phyloP scores from a whole-genome alignment of 106 monocot genomes.

The Dendrobium officinale region DNA sequence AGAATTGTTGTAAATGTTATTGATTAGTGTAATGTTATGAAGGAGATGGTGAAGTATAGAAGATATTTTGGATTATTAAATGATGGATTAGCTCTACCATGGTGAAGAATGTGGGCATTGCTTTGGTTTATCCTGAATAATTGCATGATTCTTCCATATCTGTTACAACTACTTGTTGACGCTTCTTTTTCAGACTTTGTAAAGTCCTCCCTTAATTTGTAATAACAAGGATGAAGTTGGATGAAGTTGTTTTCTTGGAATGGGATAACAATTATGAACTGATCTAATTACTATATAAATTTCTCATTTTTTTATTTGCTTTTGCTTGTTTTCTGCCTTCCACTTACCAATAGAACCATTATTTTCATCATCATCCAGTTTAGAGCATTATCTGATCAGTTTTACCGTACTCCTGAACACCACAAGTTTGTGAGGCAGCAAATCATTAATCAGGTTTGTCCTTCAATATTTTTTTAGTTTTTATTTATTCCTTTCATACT shows the following conservation, averaged over 20 bases:
- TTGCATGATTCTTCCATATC: not conserved
- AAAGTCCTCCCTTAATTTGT: no score
- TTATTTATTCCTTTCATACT: not conserved
- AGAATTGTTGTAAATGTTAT: not conserved
- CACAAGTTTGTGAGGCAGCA: constrained; percentile 76
- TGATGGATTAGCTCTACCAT: not conserved
- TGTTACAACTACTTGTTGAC: not conserved
- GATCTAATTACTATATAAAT: not conserved
- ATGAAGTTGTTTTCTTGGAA: not conserved
- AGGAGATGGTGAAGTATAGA: not conserved
- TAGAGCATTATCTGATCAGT: constrained; percentile 68
- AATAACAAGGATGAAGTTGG: not conserved
- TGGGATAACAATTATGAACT: not conserved
- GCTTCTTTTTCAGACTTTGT: no score
- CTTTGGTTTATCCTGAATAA: not conserved
- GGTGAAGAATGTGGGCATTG: not conserved
- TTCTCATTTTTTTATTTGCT: not conserved
- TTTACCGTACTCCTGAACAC: constrained; percentile 70
- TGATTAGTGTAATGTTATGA: not conserved
- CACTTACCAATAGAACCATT: not conserved
- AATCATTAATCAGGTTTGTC: constrained; percentile 47
- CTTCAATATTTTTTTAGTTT: not conserved
- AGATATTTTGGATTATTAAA: not conserved
- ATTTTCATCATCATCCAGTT: constrained; percentile 29
- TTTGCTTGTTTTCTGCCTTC: not conserved